Percentiles rank a stretch among this genome's conserved stretches.
Evolutionary conservation across 805 yeast species (phyloP).

Genomic region (Saturnispora gosingensis): DNA sequence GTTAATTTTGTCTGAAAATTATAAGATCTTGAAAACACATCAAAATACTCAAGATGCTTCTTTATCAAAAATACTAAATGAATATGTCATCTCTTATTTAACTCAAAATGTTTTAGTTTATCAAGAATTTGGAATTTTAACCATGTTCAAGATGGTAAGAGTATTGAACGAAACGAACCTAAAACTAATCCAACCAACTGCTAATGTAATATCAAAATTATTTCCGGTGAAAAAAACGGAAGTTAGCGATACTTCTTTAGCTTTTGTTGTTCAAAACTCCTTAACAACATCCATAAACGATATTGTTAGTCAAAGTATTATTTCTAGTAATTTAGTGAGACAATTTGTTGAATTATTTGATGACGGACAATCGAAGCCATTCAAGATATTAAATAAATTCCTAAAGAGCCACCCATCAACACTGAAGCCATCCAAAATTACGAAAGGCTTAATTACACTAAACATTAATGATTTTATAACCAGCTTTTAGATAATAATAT

Average conservation of each 20-base stretch:
- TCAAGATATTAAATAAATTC: conserved; percentile 20
- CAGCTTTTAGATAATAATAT: not conserved
- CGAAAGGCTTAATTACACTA: conserved; percentile 21
- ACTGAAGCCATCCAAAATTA: conserved; percentile 26
- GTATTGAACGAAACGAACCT: conserved; percentile 10
- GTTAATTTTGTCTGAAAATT: conserved; percentile 17
- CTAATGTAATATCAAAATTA: conserved; percentile 18
- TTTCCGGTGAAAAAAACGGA: conserved; percentile 9
- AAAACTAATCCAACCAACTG: conserved; percentile 20
- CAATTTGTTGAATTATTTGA: conserved; percentile 28
- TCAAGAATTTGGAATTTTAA: conserved; percentile 32
- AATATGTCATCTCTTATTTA: conserved; percentile 12
- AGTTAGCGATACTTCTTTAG: conserved; percentile 1
- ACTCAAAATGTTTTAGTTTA: conserved; percentile 18
- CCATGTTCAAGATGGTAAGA: conserved; percentile 26
- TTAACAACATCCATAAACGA: conserved; percentile 9
- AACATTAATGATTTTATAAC: conserved; percentile 13
- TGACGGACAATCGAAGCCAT: conserved; percentile 24
- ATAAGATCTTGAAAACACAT: conserved; percentile 7
- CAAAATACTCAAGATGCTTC: conserved; percentile 8
- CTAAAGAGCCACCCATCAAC: conserved; percentile 27
- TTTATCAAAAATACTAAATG: conserved; percentile 10
- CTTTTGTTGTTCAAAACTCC: not conserved
- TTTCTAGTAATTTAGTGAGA: conserved; percentile 23
- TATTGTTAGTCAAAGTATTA: conserved; percentile 20